Percentiles rank a stretch among this genome's conserved stretches.
Evolutionary conservation across 78 protist species (phyloP).

Genomic region (Dictyostelium citrinum): DNA sequence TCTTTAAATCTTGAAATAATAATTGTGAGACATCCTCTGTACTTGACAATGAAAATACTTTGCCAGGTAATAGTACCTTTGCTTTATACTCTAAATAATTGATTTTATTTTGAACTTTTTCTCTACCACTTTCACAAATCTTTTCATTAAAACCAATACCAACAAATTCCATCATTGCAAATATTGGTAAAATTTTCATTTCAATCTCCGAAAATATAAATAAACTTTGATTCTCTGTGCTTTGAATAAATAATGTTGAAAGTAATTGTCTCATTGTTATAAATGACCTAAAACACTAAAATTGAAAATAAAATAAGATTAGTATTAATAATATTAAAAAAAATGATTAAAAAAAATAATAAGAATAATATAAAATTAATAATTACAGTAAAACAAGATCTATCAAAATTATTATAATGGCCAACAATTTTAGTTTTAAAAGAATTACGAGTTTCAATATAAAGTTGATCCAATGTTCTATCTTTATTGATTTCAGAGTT

Average conservation of each 20-base stretch:
- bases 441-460: not conserved
- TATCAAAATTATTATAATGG: conserved; percentile 1
- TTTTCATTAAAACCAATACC: conserved; percentile 68
- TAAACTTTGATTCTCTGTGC: not conserved
- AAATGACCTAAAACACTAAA: conserved; percentile 26
- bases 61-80: conserved; percentile 8
- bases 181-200: conserved; percentile 56
- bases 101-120: conserved; percentile 2
- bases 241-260: not conserved
- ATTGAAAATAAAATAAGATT: no score
- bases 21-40: conserved; percentile 23
- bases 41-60: not conserved
- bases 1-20: not conserved
- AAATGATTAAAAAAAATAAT: not conserved
- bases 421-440: not conserved
- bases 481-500: conserved; percentile 37
- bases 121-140: not conserved
- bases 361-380: not conserved
- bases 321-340: no score
- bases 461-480: conserved; percentile 1
- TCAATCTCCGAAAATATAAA: conserved; percentile 46
- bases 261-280: conserved; percentile 1
- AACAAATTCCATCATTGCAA: conserved; percentile 68
- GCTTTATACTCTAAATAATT: conserved; percentile 22
- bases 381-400: conserved; percentile 2